Conservation (phyloP, 192 early-diverging fungal genomes). For the Rhizophagus clarus region DNA sequence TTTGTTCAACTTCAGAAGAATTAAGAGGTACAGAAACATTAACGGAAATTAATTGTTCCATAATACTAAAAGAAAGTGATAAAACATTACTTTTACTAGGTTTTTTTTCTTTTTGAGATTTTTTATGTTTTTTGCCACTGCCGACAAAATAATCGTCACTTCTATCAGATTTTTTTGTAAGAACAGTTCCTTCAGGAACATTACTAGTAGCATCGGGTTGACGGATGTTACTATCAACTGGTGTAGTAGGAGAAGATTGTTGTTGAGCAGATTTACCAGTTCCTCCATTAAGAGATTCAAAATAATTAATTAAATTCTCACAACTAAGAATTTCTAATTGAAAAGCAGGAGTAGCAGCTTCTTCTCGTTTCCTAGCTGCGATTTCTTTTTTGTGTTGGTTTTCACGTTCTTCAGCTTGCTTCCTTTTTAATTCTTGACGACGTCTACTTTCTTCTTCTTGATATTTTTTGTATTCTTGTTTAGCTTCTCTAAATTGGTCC, state of each 20-base stretch:
- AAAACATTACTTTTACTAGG: constrained; percentile 40
- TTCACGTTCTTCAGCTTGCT: constrained; percentile 65
- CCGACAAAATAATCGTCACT: constrained; percentile 84
- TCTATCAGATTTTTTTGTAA: constrained; percentile 72
- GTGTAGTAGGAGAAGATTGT: constrained; percentile 36
- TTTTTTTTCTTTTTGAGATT: constrained; percentile 53
- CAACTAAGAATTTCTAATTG: constrained; percentile 83
- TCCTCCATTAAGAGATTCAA: constrained; percentile 52
- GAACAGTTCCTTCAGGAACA: constrained; percentile 76
- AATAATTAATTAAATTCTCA: constrained; percentile 76
- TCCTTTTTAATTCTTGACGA: constrained; percentile 68
- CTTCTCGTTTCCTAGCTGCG: constrained; percentile 78
- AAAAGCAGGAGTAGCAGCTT: constrained; percentile 87
- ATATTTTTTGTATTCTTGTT: constrained; percentile 74
- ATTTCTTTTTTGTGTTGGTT: constrained; percentile 67
- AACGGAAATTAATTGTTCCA: constrained; percentile 77
- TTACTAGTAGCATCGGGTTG: constrained; percentile 59
- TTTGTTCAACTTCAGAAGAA: constrained; percentile 62
- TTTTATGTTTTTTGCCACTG: constrained; percentile 62
- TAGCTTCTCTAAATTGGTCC: constrained; percentile 70
- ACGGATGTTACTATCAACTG: constrained; percentile 51
- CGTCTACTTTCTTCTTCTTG: constrained; percentile 62
- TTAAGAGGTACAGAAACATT: constrained; percentile 82
- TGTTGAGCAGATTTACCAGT: constrained; percentile 39
- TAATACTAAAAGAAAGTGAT: constrained; percentile 75